Evolutionary conservation across 257 asterid genomes (phyloP), one percentile per base, ranked within the genome.

Genomic region (Cynanchum wilfordii): DNA sequence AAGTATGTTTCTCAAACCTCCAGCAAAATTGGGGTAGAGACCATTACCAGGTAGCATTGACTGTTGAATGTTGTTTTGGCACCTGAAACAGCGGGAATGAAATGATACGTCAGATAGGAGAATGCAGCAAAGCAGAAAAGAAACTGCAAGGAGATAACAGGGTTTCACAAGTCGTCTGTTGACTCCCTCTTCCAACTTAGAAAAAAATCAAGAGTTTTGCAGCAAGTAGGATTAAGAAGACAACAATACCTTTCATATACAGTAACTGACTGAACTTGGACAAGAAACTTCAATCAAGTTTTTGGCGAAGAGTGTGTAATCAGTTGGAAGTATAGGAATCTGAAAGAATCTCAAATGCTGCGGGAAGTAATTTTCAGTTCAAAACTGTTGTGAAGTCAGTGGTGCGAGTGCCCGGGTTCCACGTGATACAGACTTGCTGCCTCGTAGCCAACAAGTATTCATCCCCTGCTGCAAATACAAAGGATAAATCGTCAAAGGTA

Each of bases 361-460:
- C 69, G 52, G 42, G 49, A 29, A 30, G 76, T n/a, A 66, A 27
- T 33, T 50, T 55, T 64, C 44, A 27, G 74, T 42, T 36, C 52
- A 75, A 70, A 45, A 29, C 73, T 68, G 66, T 47, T 73, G 57
- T 29, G 63, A 66, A 75, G 68, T 74, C 40, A 54, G 79, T 30
- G 66, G 81, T 73, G 20, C 66, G 76, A 63, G 80, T 75, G 20
- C 68, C 76, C 75, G 84, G 75, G 79, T 77, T 80, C 78, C 66
- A 15, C 82, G 81, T 19, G 84, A 81, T 42, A 69, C 69, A 70
- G 89, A 79, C 80, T 78, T 89, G 83, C 86, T 83, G 73, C 88
- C 79, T 50, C 89, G 81, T 10, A 81, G 68, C 96, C 97, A 91
- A 79, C 89, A 87, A 66, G 88, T 80, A 73, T 79, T 79, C 24